Conservation (phyloP, 768 basidiomycete species). For the Kwoniella dejecticola region DNA sequence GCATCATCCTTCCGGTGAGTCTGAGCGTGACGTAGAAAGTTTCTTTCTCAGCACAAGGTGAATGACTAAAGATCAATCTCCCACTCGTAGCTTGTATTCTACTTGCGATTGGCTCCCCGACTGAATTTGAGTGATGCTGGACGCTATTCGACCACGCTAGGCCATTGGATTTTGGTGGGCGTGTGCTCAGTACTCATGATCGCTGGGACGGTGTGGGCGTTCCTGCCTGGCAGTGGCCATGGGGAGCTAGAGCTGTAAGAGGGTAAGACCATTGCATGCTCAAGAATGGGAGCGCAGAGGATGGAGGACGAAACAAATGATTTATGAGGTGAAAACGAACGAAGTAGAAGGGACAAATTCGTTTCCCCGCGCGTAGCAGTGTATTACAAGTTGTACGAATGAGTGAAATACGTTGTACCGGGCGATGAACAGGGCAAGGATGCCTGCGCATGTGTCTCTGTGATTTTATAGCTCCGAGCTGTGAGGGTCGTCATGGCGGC, state of each 20-base stretch:
- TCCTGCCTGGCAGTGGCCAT: slow-evolving; percentile 54
- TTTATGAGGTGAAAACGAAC: too few relatives aligned
- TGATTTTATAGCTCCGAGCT: background rate
- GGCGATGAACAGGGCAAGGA: too few relatives aligned
- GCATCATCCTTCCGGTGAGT: slow-evolving; percentile 73
- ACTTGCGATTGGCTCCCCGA: slow-evolving; percentile 36
- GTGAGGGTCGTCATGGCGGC: background rate
- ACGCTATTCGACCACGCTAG: background rate
- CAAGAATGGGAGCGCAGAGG: slow-evolving; percentile 4
- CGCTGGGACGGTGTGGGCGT: slow-evolving; percentile 74
- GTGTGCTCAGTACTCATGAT: slow-evolving; percentile 67
- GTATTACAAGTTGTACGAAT: background rate
- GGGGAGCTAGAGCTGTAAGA: slow-evolving; percentile 5
- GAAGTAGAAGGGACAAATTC: too few relatives aligned
- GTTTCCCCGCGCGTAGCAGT: too few relatives aligned
- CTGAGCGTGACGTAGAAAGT: too few relatives aligned
- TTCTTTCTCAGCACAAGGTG: too few relatives aligned
- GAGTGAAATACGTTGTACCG: background rate
- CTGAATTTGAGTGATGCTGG: background rate
- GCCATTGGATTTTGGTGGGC: slow-evolving; percentile 65
- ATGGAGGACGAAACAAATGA: background rate
- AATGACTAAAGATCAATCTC: too few relatives aligned
- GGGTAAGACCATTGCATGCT: too few relatives aligned
- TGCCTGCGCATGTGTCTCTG: too few relatives aligned
- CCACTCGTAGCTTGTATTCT: slow-evolving; percentile 51